Evolutionary conservation across 768 basidiomycete genomes (phyloP).

Genomic region (Tricholomella constricta): DNA sequence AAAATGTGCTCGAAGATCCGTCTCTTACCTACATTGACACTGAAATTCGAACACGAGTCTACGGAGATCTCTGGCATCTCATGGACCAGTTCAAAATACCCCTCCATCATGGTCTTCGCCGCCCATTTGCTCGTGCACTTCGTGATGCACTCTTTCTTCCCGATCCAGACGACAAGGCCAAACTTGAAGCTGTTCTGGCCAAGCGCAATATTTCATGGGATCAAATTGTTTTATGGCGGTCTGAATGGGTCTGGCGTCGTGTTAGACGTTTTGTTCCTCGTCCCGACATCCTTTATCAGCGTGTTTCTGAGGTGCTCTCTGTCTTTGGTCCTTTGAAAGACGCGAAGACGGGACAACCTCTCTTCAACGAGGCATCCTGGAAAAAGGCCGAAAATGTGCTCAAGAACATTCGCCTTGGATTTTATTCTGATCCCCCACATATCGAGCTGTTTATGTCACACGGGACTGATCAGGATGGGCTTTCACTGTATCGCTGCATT

Average conservation of each 20-base stretch:
- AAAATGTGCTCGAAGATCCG: too few relatives aligned
- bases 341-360: neutral
- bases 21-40: neutral
- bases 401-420: constrained; percentile 20
- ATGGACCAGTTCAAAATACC: constrained; percentile 21
- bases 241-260: constrained; percentile 21
- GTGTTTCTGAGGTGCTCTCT: neutral
- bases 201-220: constrained; percentile 7
- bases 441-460: constrained; percentile 10
- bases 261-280: constrained; percentile 22
- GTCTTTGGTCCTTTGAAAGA: neutral
- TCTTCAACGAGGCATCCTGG: neutral
- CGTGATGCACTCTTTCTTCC: constrained; percentile 21
- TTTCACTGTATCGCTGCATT: constrained; percentile 18
- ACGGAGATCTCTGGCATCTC: constrained; percentile 16
- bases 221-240: neutral
- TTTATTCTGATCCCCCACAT: constrained; percentile 22
- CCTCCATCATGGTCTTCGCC: constrained; percentile 16
- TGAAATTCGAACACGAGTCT: constrained; percentile 6
- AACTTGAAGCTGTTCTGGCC: constrained; percentile 1
- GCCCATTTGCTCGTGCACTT: constrained; percentile 17
- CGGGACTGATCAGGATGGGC: constrained; percentile 14
- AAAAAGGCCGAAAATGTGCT: constrained; percentile 9
- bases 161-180: constrained; percentile 16
- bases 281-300: constrained; percentile 14